Conservation (phyloP, 768 basidiomycete genomes). For the Tulasnella sp. region DNA sequence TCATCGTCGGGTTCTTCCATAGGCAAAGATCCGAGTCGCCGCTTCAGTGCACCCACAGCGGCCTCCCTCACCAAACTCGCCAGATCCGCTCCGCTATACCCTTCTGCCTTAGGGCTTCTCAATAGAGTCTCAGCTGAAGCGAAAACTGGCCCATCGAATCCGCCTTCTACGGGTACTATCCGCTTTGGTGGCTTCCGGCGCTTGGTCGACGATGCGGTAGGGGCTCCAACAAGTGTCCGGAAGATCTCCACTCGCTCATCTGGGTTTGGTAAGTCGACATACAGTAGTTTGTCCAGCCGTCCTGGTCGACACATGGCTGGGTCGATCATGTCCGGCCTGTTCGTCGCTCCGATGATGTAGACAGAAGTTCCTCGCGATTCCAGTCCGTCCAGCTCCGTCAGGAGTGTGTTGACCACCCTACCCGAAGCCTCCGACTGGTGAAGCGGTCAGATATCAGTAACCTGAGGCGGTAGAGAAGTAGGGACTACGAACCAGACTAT, state of each 20-base stretch:
- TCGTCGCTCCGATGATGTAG: conserved; percentile 94
- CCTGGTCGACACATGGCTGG: conserved; percentile 98
- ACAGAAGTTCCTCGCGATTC: conserved; percentile 76
- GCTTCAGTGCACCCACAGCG: conserved; percentile 78
- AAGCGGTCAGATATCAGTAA: conserved; percentile 18
- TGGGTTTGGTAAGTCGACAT: conserved; percentile 80
- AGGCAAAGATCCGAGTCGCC: conserved; percentile 36
- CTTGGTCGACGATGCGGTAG: not conserved
- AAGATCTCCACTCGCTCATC: conserved; percentile 83
- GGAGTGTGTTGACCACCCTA: conserved; percentile 89
- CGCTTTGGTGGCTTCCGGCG: conserved; percentile 2
- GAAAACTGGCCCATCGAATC: conserved; percentile 35
- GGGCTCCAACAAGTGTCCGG: conserved; percentile 59
- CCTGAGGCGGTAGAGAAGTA: conserved; percentile 34
- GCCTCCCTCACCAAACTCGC: conserved; percentile 88
- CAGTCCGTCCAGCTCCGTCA: conserved; percentile 92
- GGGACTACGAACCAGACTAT: conserved; percentile 67
- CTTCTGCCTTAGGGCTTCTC: conserved; percentile 64
- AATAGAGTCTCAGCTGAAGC: conserved; percentile 54
- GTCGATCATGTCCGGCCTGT: conserved; percentile 96
- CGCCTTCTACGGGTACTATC: conserved; percentile 29
- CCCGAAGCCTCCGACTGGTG: conserved; percentile 87
- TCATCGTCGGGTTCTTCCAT: conserved; percentile 37
- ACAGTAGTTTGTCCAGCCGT: conserved; percentile 89
- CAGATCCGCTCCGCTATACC: conserved; percentile 91